These are phyloP conservation scores for Dothideomycetidae sp. DNA, from an alignment of 2,329 filamentous ascomycete species.

Conservation along the genomic window DNA sequence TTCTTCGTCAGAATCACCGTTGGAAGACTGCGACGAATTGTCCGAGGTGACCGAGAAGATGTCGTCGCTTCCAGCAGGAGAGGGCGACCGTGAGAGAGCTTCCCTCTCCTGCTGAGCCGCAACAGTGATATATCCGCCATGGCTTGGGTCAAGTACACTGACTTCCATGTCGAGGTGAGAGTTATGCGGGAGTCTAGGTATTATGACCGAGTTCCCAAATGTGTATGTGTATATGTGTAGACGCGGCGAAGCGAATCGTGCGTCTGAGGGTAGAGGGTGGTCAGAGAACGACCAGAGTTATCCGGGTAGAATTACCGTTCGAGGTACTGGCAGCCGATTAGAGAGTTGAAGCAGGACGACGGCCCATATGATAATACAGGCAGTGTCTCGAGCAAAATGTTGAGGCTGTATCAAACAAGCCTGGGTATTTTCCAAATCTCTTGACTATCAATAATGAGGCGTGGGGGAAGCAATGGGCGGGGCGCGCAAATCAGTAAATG, in stretches of 20 bases:
- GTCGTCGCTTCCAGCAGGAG: conserved; percentile 2
- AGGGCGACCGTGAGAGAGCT: conserved; percentile 5
- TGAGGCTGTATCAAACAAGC: too few relatives aligned
- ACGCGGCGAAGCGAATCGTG: conserved; percentile 6
- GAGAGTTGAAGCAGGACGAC: conserved; percentile 1
- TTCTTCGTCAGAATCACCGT: conserved; percentile 8
- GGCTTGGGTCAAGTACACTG: conserved; percentile 9
- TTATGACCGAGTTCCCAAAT: background rate
- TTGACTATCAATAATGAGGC: background rate
- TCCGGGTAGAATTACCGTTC: conserved; percentile 12
- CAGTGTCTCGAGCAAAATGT: background rate
- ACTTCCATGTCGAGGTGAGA: conserved; percentile 3
- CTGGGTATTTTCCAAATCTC: background rate
- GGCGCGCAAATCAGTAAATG: background rate
- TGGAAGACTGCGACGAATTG: conserved; percentile 6
- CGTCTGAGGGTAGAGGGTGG: conserved; percentile 4
- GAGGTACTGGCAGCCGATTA: conserved; percentile 10
- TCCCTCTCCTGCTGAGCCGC: background rate
- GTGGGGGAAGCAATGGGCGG: background rate
- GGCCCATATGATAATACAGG: conserved; percentile 3
- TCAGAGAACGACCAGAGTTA: conserved; percentile 9
- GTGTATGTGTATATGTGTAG: conserved; percentile 2
- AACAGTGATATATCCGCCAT: conserved; percentile 7
- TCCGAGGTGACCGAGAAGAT: conserved; percentile 7
- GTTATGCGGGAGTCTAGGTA: conserved; percentile 3